Conservation (phyloP, 768 basidiomycete species). For the Leucocoprinus birnbaumii region DNA sequence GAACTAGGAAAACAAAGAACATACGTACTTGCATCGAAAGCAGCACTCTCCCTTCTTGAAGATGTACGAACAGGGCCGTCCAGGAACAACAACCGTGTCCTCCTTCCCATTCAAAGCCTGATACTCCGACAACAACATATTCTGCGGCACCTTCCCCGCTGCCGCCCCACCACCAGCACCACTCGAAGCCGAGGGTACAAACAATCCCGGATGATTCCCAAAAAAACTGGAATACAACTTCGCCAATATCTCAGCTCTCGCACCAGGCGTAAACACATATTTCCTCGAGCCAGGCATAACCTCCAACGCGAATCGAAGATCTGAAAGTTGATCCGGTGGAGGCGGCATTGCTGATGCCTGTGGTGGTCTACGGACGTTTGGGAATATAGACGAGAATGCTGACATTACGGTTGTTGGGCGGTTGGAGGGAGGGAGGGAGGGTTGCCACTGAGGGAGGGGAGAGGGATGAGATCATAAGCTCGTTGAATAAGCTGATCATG, state of each 20-base stretch:
- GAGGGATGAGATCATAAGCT: constrained; percentile 5
- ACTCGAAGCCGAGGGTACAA: constrained; percentile 61
- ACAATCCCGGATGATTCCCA: constrained; percentile 71
- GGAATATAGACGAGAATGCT: constrained; percentile 9
- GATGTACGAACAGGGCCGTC: constrained; percentile 77
- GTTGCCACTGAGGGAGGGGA: not conserved
- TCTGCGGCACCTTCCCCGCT: constrained; percentile 58
- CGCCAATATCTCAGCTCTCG: constrained; percentile 76
- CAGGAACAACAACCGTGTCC: constrained; percentile 60
- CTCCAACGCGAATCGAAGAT: constrained; percentile 73
- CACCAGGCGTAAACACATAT: constrained; percentile 70
- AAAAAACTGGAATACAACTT: constrained; percentile 83
- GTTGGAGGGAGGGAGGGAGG: too few species aligned
- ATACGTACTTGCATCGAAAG: constrained; percentile 90
- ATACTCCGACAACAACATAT: constrained; percentile 65
- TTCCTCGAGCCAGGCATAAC: constrained; percentile 80
- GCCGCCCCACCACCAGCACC: constrained; percentile 28
- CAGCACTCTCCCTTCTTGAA: constrained; percentile 91
- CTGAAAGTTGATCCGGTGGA: constrained; percentile 38
- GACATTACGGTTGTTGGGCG: not conserved
- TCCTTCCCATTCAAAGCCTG: constrained; percentile 65
- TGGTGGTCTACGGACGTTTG: constrained; percentile 12
- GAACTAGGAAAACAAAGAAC: not conserved
- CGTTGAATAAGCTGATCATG: too few species aligned
- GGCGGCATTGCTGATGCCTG: constrained; percentile 3